A percentile compares a stretch with the other conserved stretches of the same genome.
Conservation (phyloP, 176 grass and related monocot genomes). For the Hsuehochloa calcarea region DNA sequence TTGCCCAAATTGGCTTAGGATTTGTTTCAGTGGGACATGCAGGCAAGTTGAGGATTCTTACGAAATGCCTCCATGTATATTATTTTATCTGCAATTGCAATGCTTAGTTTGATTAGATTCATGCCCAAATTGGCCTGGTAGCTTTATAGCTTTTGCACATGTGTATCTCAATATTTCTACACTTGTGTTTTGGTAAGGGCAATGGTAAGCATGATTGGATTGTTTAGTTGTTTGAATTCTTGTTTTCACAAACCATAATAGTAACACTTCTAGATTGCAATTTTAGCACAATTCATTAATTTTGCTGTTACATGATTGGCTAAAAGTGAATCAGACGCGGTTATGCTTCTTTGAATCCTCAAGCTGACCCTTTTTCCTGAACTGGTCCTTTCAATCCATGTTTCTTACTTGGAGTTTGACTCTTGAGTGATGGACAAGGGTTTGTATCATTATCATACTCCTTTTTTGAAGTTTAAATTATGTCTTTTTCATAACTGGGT, state of each 20-base stretch:
- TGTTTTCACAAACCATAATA: not conserved
- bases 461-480: too few species aligned
- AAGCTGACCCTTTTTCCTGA: not conserved
- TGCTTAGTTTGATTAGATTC: not conserved
- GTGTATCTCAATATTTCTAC: not conserved
- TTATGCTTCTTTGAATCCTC: not conserved
- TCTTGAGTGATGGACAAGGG: not conserved
- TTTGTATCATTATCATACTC: not conserved
- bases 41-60: not conserved
- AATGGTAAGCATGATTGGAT: not conserved
- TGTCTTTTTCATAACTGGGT: not conserved
- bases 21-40: not conserved
- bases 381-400: not conserved
- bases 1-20: not conserved
- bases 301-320: not conserved
- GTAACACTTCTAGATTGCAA: not conserved
- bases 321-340: not conserved
- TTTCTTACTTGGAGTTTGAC: not conserved
- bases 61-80: not conserved
- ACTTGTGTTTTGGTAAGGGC: not conserved
- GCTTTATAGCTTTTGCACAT: not conserved
- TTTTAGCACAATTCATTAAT: not conserved
- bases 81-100: not conserved
- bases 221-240: not conserved
- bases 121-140: not conserved